Percentiles rank a stretch among this genome's conserved stretches.
These are phyloP conservation scores for Mucor racemosus DNA, from an alignment of 371 early-diverging fungal species.

Conservation along the genomic window DNA sequence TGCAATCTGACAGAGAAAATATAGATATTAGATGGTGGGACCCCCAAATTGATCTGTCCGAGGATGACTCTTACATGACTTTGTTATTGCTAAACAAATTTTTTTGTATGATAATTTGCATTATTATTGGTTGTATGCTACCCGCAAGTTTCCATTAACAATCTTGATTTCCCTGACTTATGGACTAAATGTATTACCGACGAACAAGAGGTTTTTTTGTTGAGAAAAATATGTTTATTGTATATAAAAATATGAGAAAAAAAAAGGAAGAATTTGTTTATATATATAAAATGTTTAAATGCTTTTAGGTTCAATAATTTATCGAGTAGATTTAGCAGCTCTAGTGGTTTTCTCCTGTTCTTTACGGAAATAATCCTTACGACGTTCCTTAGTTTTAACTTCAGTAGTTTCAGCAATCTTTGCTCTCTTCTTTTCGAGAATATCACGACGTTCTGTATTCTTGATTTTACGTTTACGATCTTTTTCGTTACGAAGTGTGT, in stretches of 20 bases:
- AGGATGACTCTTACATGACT: conserved; percentile 13
- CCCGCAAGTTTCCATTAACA: no score
- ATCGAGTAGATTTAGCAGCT: conserved; percentile 14
- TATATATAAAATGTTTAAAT: not conserved
- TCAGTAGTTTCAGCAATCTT: conserved; percentile 54
- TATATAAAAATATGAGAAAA: no score
- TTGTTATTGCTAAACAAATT: not conserved
- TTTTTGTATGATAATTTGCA: not conserved
- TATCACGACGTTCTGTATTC: conserved; percentile 53
- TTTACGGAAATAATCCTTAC: conserved; percentile 55
- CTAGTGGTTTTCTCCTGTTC: conserved; percentile 32
- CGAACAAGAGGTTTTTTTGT: no score
- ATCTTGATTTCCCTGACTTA: no score
- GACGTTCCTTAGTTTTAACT: conserved; percentile 52
- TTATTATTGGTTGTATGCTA: no score
- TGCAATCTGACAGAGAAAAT: conserved; percentile 6
- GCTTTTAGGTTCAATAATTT: not conserved
- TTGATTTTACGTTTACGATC: conserved; percentile 75
- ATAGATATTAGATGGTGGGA: conserved; percentile 10
- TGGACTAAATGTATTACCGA: no score
- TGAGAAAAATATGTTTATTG: no score
- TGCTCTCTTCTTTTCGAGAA: conserved; percentile 59
- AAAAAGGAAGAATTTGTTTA: no score
- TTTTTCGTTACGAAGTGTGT: conserved; percentile 87
- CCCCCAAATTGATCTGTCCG: conserved; percentile 13